phyloP scores from a whole-genome alignment of 2,329 filamentous ascomycete genomes.

The Cytospora paraplurivora region DNA sequence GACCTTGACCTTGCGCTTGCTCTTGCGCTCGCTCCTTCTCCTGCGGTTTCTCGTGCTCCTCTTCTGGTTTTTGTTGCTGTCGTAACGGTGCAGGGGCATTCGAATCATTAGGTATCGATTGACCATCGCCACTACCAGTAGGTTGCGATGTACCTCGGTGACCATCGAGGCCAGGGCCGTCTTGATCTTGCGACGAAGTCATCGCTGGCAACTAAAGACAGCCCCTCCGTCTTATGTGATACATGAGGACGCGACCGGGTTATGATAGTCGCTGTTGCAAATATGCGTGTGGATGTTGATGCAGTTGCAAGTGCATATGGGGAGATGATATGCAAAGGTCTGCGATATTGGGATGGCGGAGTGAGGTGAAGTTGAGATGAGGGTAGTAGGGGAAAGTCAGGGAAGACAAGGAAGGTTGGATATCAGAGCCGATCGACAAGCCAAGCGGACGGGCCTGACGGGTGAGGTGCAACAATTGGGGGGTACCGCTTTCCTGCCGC shows the following conservation, averaged over 20 bases:
- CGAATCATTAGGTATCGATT: neutral
- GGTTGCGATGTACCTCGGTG: conserved; percentile 12
- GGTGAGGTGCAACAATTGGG: conserved; percentile 11
- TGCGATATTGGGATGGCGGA: neutral
- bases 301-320: conserved; percentile 4
- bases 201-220: conserved; percentile 24
- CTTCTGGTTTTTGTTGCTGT: neutral
- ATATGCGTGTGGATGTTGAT: conserved; percentile 3
- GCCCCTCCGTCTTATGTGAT: conserved; percentile 20
- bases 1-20: no score
- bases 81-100: neutral
- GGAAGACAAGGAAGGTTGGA: conserved; percentile 5
- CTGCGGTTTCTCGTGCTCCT: neutral
- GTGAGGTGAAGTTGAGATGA: neutral
- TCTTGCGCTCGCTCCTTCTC: no score
- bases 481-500: conserved; percentile 14
- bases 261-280: neutral
- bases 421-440: conserved; percentile 17
- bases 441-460: conserved; percentile 1
- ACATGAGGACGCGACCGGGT: conserved; percentile 13
- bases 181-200: conserved; percentile 26
- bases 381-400: neutral
- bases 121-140: neutral
- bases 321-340: neutral
- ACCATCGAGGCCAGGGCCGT: conserved; percentile 18